phyloP scores from a whole-genome alignment of 495 filamentous ascomycete species.

The Cetradonia linearis region DNA sequence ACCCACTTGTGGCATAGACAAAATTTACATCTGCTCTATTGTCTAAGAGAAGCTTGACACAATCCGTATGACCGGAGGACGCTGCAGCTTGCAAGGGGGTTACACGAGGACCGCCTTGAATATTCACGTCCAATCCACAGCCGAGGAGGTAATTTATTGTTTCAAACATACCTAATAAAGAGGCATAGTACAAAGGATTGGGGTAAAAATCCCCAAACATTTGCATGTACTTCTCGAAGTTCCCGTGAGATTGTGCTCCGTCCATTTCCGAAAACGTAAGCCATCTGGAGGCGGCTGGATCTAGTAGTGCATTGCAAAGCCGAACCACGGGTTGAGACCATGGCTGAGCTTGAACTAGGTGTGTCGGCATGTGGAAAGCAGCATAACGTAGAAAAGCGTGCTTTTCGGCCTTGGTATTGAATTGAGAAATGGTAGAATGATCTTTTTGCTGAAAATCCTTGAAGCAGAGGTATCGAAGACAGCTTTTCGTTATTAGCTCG shows the following conservation, averaged over 20 bases:
- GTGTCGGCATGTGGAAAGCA: background rate
- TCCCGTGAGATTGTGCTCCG: background rate
- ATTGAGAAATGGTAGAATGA: background rate
- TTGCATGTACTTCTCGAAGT: background rate
- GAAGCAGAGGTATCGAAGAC: background rate
- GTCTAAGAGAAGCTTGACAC: constrained; percentile 23
- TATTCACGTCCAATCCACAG: background rate
- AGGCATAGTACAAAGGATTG: constrained; percentile 18
- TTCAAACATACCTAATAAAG: constrained; percentile 14
- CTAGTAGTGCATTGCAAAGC: background rate
- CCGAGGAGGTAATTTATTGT: background rate
- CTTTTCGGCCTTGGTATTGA: background rate
- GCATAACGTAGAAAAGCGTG: background rate
- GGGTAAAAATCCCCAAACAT: constrained; percentile 2
- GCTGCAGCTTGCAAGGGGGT: constrained; percentile 21
- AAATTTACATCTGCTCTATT: constrained; percentile 18
- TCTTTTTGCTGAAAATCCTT: background rate
- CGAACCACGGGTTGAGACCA: background rate
- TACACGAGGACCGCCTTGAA: background rate
- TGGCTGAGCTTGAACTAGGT: background rate
- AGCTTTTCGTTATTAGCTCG: background rate
- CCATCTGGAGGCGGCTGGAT: background rate
- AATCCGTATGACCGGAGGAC: constrained; percentile 18
- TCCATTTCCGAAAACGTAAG: background rate
- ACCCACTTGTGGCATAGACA: background rate